These are phyloP conservation scores for Medicago lupulina DNA, from an alignment of 306 rosid genomes.

Conservation along the genomic window DNA sequence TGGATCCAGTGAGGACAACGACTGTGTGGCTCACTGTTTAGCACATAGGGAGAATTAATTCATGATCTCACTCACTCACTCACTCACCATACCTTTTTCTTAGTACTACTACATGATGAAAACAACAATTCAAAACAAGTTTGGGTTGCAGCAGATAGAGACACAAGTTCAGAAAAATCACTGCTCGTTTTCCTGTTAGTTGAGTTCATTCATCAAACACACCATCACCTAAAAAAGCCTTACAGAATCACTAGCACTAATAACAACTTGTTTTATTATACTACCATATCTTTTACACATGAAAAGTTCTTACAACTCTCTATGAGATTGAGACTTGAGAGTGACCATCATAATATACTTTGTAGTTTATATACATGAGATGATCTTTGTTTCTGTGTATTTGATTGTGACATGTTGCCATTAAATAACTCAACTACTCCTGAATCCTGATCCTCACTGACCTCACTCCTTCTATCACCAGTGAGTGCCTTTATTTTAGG, in stretches of 20 bases:
- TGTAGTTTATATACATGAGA: conserved; percentile 12
- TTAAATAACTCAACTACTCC: conserved; percentile 25
- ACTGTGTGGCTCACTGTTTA: conserved; percentile 54
- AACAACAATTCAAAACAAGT: conserved; percentile 58
- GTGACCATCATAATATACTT: conserved; percentile 14
- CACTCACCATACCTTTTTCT: conserved; percentile 32
- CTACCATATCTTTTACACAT: conserved; percentile 24
- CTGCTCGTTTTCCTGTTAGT: conserved; percentile 51
- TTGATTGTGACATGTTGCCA: conserved; percentile 44
- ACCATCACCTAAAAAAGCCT: background rate
- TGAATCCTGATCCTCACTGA: background rate
- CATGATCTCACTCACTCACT: background rate
- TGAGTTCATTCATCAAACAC: conserved; percentile 32
- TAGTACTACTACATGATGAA: conserved; percentile 48
- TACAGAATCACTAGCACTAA: background rate
- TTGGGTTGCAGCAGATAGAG: conserved; percentile 36
- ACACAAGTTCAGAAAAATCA: conserved; percentile 50
- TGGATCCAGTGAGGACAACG: conserved; percentile 45
- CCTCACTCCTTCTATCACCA: background rate
- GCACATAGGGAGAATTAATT: conserved; percentile 17
- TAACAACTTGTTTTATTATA: background rate
- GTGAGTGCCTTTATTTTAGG: conserved; percentile 18
- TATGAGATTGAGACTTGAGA: conserved; percentile 48
- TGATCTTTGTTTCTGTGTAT: conserved; percentile 28
- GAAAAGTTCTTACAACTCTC: conserved; percentile 35